Evolutionary conservation across 495 filamentous ascomycete genomes (phyloP).

Genomic region (Amniculicola lignicola): DNA sequence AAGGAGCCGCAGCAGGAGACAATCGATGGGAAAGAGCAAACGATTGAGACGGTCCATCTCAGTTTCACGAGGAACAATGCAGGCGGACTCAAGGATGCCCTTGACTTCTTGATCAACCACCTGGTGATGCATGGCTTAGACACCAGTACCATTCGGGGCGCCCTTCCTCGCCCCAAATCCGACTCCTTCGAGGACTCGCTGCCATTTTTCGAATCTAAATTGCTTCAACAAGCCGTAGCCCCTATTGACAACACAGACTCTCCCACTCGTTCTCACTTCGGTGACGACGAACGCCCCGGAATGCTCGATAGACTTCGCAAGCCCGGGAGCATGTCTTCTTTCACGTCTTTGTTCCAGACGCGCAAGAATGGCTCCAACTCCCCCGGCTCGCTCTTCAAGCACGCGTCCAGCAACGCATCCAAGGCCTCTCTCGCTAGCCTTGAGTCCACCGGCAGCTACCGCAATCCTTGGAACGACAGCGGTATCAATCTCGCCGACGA

Average conservation of each 20-base stretch:
- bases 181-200: conserved; percentile 97
- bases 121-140: conserved; percentile 82
- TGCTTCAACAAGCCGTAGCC: conserved; percentile 84
- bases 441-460: conserved; percentile 87
- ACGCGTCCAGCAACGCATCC: conserved; percentile 87
- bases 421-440: conserved; percentile 91
- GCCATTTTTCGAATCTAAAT: conserved; percentile 92
- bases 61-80: conserved; percentile 96
- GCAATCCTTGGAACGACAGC: conserved; percentile 96
- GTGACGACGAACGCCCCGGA: conserved; percentile 68
- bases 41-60: conserved; percentile 55
- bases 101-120: conserved; percentile 84
- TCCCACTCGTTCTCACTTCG: conserved; percentile 74
- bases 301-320: conserved; percentile 87
- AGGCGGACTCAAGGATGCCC: conserved; percentile 89
- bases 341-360: conserved; percentile 86
- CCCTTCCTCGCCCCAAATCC: conserved; percentile 92
- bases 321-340: conserved; percentile 87
- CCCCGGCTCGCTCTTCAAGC: conserved; percentile 77
- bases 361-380: conserved; percentile 88
- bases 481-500: conserved; percentile 90
- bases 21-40: conserved; percentile 35
- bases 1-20: conserved; percentile 42
- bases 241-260: conserved; percentile 73
- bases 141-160: conserved; percentile 80